Evolutionary conservation across 106 monocot genomes (phyloP), one percentile per base, ranked within the genome.

Genomic region (Posidonia australis): DNA sequence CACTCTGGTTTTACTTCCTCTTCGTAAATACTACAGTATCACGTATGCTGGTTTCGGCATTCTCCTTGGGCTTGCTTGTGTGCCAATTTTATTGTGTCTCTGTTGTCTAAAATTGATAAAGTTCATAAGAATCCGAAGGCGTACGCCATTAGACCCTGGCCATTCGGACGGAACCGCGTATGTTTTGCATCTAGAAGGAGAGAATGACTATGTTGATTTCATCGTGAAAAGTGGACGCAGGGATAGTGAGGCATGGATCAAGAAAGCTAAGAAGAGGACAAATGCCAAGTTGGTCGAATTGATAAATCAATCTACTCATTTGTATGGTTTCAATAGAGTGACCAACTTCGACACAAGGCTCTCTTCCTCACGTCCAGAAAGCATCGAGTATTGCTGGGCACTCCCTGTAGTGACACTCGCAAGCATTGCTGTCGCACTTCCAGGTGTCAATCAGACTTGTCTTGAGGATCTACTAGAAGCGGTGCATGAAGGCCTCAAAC

Each of bases 171-270:
- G 10, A 1, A 65, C 5, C 5, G 13, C 29, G 1, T 58, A 16
- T 65, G 65, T 73, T 0, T 18, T 73, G 54, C 24, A 47, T 46
- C 46, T 73, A 13, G 72, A 73, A 73, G 72, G 72, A 18, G 72
- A 73, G 57, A 23, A 19, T 0, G 57, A 57, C 17, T 20, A 57
- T 14, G 65, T 47, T 6, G 6, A 28, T 22, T 44, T 65, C 16
- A 73, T 73, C 54, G 65, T 5, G 44, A 5, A 42, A 22, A 31
- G 28, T 16, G 54, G 25, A 17, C 2, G 22, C 3, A 19, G 45
- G 9, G 57, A 73, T 42, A 32, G 14, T 0, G 46, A 65, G 9
- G 17, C 5, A 0, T 56, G 65, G 65, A 73, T 57, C 5, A 12
- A 65, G 2, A 64, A 47, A 18, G 65, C 29, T 1, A 24, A 32